Evolutionary conservation across 495 filamentous ascomycete species (phyloP), one percentile per base, ranked within the genome.

Genomic region (Talaromyces borbonicus): DNA sequence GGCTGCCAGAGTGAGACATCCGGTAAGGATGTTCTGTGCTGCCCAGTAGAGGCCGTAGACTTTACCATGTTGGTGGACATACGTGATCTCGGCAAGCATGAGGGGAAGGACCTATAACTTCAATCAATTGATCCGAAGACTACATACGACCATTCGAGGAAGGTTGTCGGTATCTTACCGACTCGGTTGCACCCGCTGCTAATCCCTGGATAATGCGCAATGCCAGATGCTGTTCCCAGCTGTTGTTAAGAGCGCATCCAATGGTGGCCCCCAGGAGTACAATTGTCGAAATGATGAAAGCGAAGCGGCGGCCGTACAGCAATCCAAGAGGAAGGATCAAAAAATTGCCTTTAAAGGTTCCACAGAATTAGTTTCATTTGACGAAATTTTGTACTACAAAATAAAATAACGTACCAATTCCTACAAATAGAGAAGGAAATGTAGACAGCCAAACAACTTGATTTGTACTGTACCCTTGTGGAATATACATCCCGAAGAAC

Each of bases 41-140:
- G 59, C 50, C 61, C 63, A 67, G 29, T 66, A 64, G 0, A 56
- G 35, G 1, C 61, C 62, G 24, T 55, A 66, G 0, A 60, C 39
- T 12, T 48, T 41, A 11, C 55, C 56, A 8, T 55, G 59, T 37
- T 64, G 60, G 40, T 62, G 61, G 8, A 66, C 46, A 37, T 64
- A 66, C 0, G 62, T 59, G 6, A 64, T 49, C 23, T 66, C 62
- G 5, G 61, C 51, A 1, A 66, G 48, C 18, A 66, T 61, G 11
- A 66, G 31, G 1, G 63, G 63, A 8, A 66, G 55, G 14, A 64
- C 48, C 61, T 63, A n/a, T 18, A 20, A 14, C n/a, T n/a, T n/a
- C n/a, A n/a, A n/a, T n/a, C n/a, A n/a, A n/a, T n/a, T n/a, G n/a
- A n/a, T n/a, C n/a, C 9, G 16, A 33, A 3, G 30, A n/a, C n/a